Evolutionary conservation across 306 rosid species (phyloP).

Genomic region (Lagenaria siceraria): DNA sequence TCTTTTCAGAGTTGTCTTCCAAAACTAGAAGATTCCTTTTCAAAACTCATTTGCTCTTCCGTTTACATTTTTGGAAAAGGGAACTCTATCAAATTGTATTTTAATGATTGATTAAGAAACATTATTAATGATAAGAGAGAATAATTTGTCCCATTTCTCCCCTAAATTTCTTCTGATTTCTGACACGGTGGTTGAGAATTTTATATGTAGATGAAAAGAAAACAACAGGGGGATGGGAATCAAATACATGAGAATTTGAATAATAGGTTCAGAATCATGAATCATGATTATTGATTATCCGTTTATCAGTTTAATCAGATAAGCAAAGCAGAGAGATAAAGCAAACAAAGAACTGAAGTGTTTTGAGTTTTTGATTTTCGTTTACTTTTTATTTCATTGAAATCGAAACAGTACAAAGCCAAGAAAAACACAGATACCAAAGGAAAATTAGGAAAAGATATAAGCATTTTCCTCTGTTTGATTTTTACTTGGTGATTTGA

Average conservation of each 20-base stretch:
- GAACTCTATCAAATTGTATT: too few relatives aligned
- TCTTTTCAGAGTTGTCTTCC: neutral
- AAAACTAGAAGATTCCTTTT: neutral
- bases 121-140: neutral
- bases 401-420: neutral
- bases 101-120: neutral
- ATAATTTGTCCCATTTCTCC: neutral
- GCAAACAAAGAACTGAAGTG: neutral
- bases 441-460: conserved; percentile 7
- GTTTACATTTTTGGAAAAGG: too few relatives aligned
- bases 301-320: neutral
- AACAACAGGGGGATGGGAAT: neutral
- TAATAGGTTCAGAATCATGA: neutral
- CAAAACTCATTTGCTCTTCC: neutral
- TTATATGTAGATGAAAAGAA: neutral
- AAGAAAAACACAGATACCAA: conserved; percentile 1
- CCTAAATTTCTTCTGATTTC: neutral
- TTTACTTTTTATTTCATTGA: neutral
- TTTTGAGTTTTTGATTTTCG: neutral
- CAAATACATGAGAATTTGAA: neutral
- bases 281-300: too few relatives aligned
- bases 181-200: neutral
- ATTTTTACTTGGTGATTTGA: neutral
- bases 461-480: neutral
- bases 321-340: neutral